These are phyloP conservation scores for Fragaria iinumae DNA, from an alignment of 306 rosid species.

Conservation along the genomic window DNA sequence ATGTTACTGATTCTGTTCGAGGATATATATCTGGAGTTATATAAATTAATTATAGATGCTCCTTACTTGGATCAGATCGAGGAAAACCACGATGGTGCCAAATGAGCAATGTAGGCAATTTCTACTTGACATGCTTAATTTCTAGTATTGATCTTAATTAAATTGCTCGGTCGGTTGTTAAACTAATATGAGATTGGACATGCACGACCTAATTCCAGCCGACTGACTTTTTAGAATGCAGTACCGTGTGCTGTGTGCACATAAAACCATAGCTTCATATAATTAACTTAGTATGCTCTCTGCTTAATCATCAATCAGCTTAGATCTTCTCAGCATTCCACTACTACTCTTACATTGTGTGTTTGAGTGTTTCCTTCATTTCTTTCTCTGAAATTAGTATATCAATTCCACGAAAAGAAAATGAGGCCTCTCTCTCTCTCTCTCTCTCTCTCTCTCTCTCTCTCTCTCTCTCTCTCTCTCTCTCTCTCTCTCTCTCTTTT, in stretches of 20 bases:
- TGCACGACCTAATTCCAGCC: not conserved
- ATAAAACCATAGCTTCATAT: not conserved
- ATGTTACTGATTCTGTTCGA: not conserved
- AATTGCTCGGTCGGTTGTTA: not conserved
- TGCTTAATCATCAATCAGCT: too few species aligned
- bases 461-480: too few species aligned
- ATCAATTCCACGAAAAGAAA: constrained; percentile 13
- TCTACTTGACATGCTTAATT: not conserved
- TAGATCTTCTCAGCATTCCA: not conserved
- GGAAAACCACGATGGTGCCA: not conserved
- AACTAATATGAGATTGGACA: not conserved
- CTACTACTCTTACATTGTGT: constrained; percentile 31
- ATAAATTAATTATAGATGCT: too few species aligned
- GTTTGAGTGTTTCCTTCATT: not conserved
- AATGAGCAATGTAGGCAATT: not conserved
- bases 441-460: too few species aligned
- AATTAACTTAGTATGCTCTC: too few species aligned
- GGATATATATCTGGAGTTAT: too few species aligned
- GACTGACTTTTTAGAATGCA: not conserved
- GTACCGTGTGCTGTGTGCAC: not conserved
- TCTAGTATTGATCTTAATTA: not conserved
- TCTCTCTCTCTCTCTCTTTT: too few species aligned
- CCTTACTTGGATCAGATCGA: not conserved
- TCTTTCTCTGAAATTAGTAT: not conserved
- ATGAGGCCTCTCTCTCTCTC: not conserved